phyloP scores from a whole-genome alignment of 2,329 filamentous ascomycete genomes.

The Penicillium digitatum region DNA sequence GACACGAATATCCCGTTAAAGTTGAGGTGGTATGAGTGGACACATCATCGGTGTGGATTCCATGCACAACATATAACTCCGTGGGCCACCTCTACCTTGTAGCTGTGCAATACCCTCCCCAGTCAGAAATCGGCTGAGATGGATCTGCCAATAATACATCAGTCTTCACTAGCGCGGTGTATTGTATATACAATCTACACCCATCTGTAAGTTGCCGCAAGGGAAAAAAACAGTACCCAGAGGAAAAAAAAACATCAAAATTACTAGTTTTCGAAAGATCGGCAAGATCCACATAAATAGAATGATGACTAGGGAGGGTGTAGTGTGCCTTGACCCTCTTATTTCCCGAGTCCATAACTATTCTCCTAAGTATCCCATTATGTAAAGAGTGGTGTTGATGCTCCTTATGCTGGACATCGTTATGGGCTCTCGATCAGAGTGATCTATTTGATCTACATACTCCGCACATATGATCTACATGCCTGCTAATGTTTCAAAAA shows the following conservation, averaged over 20 bases:
- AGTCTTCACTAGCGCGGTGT: too few species aligned
- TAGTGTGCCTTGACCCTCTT: background rate
- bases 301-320: too few species aligned
- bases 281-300: too few species aligned
- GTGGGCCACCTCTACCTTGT: background rate
- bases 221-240: too few species aligned
- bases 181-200: too few species aligned
- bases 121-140: too few species aligned
- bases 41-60: background rate
- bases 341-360: background rate
- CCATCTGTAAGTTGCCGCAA: too few species aligned
- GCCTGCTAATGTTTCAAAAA: background rate
- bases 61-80: background rate
- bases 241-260: too few species aligned
- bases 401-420: background rate
- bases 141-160: too few species aligned
- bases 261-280: too few species aligned
- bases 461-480: background rate
- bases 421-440: background rate
- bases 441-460: background rate
- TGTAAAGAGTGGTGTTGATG: background rate
- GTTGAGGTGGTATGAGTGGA: background rate
- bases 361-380: background rate
- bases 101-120: too few species aligned
- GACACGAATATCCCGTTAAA: background rate